Base-by-base conservation (phyloP, 768 basidiomycete genomes). In the Rhodotorula babjevae region DNA sequence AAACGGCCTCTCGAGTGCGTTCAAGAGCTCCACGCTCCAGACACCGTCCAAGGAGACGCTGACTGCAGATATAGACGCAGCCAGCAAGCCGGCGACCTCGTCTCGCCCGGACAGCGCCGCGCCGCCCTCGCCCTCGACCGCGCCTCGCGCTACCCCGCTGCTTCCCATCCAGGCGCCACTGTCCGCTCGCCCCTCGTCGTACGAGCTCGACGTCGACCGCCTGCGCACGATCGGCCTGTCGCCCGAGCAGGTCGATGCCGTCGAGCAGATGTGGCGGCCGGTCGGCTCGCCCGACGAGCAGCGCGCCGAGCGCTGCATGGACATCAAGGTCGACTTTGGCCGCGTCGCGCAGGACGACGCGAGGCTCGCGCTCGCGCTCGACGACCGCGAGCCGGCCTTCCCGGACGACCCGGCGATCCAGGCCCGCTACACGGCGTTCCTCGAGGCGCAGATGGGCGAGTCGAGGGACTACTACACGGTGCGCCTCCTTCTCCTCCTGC, bases 391-490 rank as follows among this genome's bases (percentile, higher is more conserved):
- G 57, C 44, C 31, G 33, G 46, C 65, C 1, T 49, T 16, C 21
- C 50, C 50, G 16, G 47, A 66, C 25, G 57, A 66, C 40, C 12
- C 19, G 33, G 47, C 6, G 23, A 44, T 40, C 31, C 55, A 69
- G 40, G 27, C 36, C 18, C 42, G 62, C 18, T 69, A 63, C 47
- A 31, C 50, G n/a, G 33, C 19, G 25, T 69, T 69, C 62, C n/a
- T 69, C 3, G 23, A 31, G 23, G 49, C 55, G n/a, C 68, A 69
- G 29, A 55, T 62, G 7, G 68, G 68, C 12, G 25, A 47, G 27
- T 36, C 44, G 25, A 46, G 49, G n/a, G 68, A 69, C 16, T 58
- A 46, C 52, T 69, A 69, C 56, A 57, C 62, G 29, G 53, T 65
- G 29, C 64, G 64, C 27, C 29, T 27, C 15, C 27, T 12, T 44